phyloP scores from a whole-genome alignment of 176 grass and related monocot genomes.

The Avena atlantica region DNA sequence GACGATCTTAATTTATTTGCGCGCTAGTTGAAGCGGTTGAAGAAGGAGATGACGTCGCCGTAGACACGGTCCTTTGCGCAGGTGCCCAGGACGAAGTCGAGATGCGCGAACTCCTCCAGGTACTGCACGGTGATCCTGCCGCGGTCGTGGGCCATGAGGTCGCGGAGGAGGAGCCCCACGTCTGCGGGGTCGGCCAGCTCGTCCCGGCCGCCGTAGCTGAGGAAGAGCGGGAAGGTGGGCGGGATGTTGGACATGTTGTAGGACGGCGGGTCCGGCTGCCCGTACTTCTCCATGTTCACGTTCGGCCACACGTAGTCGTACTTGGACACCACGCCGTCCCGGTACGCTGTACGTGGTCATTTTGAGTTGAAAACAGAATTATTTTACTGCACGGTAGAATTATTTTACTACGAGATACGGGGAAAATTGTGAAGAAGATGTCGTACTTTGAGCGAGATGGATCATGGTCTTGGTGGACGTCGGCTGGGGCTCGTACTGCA shows the following conservation, averaged over 20 bases:
- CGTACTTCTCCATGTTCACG: slow-evolving; percentile 66
- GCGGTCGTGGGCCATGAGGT: slow-evolving; percentile 55
- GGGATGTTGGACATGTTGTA: slow-evolving; percentile 72
- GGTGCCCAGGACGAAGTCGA: slow-evolving; percentile 73
- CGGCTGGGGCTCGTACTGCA: slow-evolving; percentile 88
- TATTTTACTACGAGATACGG: background rate
- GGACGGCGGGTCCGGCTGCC: slow-evolving; percentile 57
- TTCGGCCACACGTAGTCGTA: slow-evolving; percentile 63
- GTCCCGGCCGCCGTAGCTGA: slow-evolving; percentile 86
- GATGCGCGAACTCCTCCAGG: slow-evolving; percentile 72
- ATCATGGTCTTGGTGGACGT: slow-evolving; percentile 82
- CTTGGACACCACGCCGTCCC: slow-evolving; percentile 69
- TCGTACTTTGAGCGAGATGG: slow-evolving; percentile 85
- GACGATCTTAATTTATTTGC: too few relatives aligned
- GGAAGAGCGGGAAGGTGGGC: slow-evolving; percentile 62
- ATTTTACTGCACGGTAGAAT: background rate
- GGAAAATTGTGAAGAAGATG: background rate
- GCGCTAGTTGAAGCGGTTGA: slow-evolving; percentile 52
- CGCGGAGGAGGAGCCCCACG: slow-evolving; percentile 53
- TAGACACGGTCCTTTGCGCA: slow-evolving; percentile 74
- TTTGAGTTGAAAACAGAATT: background rate
- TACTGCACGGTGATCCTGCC: slow-evolving; percentile 65
- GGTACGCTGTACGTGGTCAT: slow-evolving; percentile 47
- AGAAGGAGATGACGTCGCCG: slow-evolving; percentile 60
- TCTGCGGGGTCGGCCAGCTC: slow-evolving; percentile 62